These are phyloP conservation scores for Nymphaea thermarum DNA, from an alignment of 164 flowering plant species.

Conservation along the genomic window DNA sequence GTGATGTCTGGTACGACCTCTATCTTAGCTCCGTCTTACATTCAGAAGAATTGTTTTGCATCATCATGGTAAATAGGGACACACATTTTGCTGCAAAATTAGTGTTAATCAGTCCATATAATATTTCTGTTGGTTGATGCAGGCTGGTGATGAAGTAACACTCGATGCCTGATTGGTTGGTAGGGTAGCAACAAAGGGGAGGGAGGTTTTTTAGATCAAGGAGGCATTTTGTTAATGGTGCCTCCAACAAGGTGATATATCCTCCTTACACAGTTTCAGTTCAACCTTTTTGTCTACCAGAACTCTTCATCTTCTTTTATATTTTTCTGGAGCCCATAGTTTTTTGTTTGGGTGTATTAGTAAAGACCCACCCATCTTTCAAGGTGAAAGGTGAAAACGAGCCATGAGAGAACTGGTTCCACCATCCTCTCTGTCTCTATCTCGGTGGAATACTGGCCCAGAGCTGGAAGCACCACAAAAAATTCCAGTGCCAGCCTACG, in stretches of 20 bases:
- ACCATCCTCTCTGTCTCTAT: conserved; percentile 30
- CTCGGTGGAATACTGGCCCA: conserved; percentile 29
- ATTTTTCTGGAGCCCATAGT: not conserved
- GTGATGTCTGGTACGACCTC: not conserved
- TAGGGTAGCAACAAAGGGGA: too few relatives aligned
- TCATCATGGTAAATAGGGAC: not conserved
- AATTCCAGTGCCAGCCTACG: conserved; percentile 37
- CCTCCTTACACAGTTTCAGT: not conserved
- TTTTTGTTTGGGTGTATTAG: conserved; percentile 32
- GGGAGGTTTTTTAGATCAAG: too few relatives aligned
- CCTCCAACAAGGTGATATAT: not conserved
- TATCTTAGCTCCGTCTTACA: not conserved
- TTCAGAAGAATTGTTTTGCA: not conserved
- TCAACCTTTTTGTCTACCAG: not conserved
- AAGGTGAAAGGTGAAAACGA: conserved; percentile 7
- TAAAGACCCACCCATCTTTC: conserved; percentile 23
- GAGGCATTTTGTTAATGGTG: not conserved
- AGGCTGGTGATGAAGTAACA: not conserved
- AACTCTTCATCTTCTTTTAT: not conserved
- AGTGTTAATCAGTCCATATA: too few relatives aligned
- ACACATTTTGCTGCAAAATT: not conserved
- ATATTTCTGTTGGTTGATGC: not conserved
- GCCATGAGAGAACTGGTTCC: conserved; percentile 9
- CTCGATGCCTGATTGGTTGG: not conserved
- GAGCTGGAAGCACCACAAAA: conserved; percentile 37